Evolutionary conservation across 768 basidiomycete species (phyloP), one percentile per base, ranked within the genome.

Genomic region (Glaciozyma martinii): DNA sequence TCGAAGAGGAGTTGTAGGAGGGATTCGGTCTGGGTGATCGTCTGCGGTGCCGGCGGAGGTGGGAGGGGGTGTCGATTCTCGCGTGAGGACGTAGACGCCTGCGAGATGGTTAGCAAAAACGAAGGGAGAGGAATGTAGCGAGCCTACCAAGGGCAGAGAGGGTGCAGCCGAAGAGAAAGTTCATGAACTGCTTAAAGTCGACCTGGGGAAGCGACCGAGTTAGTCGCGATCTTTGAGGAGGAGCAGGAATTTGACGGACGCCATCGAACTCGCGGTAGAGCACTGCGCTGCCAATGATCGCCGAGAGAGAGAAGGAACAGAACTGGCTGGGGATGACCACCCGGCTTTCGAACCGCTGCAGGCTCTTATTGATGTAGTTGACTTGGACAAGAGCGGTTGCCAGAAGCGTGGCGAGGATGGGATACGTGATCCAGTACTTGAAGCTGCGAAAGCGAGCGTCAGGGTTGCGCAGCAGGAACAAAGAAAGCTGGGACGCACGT

Each of bases 281-380:
- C 21, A 99, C 86, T 2, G 89, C 90, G 6, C 90, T 93, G 32
- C 93, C 94, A 61, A 89, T 79, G 71, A 99, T 93, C 7, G 90
- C 90, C 7, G 89, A 90, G 43, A 98, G 80, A 30, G 89, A 93
- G 79, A 98, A 98, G 62, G 91, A 81, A 37, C 94, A 90, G 75
- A 95, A 98, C 79, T 97, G 93, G 19, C 86, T 86, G 7, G 93
- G 94, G 68, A 98, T 90, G 30, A 97, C 93, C 59, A 88, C 88
- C 79, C 95, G 94, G 76, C 88, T 86, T 74, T 95, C 90, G 75
- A 97, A 98, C 27, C 85, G 83, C 85, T 90, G 93, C 54, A 97
- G 44, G 32, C 25, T 57, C 55, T 74, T 75, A 63, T 78, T 77
- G 46, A 78, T 66, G 47, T 68, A 77, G 57, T 73, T 76, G 60